Base-by-base conservation (phyloP, 768 basidiomycete species). In the Sporobolomyces pararoseus region DNA sequence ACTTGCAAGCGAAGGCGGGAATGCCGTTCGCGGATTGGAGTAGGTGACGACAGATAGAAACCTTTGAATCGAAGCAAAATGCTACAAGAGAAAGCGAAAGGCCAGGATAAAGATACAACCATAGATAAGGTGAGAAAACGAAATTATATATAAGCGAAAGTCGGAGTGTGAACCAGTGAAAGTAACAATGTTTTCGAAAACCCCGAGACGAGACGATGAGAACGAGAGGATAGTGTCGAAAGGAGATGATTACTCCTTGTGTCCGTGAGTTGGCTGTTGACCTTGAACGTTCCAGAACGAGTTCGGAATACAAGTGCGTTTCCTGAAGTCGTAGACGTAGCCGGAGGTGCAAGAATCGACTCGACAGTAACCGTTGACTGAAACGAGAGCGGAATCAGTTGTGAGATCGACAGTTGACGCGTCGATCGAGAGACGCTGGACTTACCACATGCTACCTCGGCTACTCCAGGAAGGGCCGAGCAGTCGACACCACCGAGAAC, bases 401-500 rank as follows among this genome's bases (percentile, higher is more conserved):
- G 4, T 27, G 35, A 54, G 10, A 31, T 6, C 19, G 53, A 34
- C 7, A 19, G 55, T 25, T 5, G 12, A 14, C n/a, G 37, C 23
- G 35, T 21, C 4, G 3, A 54, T 5, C 32, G 32, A 34, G 55
- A 57, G 14, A 10, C 23, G n/a, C n/a, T n/a, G 55, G 55, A 37
- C 53, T 6, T n/a, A 57, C 55, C 55, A 27, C 55, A 57, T 16
- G 55, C 55, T 21, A 57, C 55, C 4, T 27, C 25, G 37, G 34
- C 55, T 21, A 57, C 55, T n/a, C 55, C 55, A 5, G 34, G 35
- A 27, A 57, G 34, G 6, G 34, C 35, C 4, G 35, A 27, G 55
- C 55, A 57, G n/a, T 57, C 37, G 55, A 57, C 55, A 57, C 55
- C 55, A 13, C 55, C 55, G 31, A 54, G 53, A 21, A 54, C 53